Conservation (phyloP, 176 grass and related monocot species). For the Ensete glaucum region DNA sequence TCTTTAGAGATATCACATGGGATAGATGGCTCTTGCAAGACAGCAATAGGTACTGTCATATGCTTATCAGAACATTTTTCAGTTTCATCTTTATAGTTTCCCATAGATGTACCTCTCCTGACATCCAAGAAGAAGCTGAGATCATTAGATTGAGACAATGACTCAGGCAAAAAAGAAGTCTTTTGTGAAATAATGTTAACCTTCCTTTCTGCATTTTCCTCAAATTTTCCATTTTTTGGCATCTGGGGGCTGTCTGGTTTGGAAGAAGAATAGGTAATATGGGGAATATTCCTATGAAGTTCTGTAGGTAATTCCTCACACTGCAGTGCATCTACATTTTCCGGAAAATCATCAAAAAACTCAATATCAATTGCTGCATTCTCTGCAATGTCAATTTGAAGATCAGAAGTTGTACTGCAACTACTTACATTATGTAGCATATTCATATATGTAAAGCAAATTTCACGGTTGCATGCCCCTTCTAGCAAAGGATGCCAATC, state of each 20-base stretch:
- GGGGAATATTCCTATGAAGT: constrained; percentile 19
- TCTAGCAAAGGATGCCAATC: constrained; percentile 84
- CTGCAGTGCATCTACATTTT: constrained; percentile 26
- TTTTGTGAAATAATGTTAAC: constrained; percentile 32
- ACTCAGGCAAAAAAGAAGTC: constrained; percentile 38
- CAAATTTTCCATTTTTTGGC: constrained; percentile 22
- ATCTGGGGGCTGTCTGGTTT: constrained; percentile 26
- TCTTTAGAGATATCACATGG: constrained; percentile 16
- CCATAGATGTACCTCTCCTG: constrained; percentile 34
- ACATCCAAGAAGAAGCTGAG: constrained; percentile 70
- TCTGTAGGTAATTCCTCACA: constrained; percentile 24
- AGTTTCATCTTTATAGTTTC: constrained; percentile 4
- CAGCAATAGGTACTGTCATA: constrained; percentile 3
- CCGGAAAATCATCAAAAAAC: constrained; percentile 52
- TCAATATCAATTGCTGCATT: constrained; percentile 31
- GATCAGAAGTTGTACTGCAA: constrained; percentile 39
- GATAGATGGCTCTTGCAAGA: constrained; percentile 33
- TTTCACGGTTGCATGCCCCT: constrained; percentile 51
- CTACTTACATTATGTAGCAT: constrained; percentile 49
- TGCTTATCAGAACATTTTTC: constrained; percentile 23
- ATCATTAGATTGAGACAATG: constrained; percentile 37
- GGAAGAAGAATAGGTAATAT: constrained; percentile 25
- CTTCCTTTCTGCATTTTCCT: constrained; percentile 22
- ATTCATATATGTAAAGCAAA: constrained; percentile 47
- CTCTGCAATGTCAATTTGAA: constrained; percentile 32